phyloP scores from a whole-genome alignment of 805 yeast species.

The Komagataella pseudopastoris region DNA sequence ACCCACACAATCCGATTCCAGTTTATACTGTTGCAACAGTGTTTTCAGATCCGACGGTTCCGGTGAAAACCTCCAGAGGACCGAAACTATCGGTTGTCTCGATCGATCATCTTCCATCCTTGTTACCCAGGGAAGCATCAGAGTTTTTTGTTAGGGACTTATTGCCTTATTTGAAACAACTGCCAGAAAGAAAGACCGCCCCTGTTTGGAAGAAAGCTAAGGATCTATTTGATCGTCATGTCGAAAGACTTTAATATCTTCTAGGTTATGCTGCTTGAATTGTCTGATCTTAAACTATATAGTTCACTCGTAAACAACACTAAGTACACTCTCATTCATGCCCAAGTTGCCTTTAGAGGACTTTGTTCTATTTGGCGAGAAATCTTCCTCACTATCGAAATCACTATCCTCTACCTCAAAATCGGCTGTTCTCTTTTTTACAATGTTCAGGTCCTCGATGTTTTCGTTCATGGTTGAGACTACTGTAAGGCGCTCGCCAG shows the following conservation, averaged over 20 bases:
- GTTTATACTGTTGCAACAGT: conserved; percentile 84
- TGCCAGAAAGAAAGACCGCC: conserved; percentile 70
- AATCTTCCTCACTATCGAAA: conserved; percentile 55
- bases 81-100: conserved; percentile 86
- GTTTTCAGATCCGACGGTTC: conserved; percentile 82
- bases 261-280: conserved; percentile 13
- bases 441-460: conserved; percentile 58
- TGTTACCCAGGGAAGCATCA: conserved; percentile 94
- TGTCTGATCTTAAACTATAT: conserved; percentile 9
- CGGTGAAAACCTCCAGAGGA: conserved; percentile 65
- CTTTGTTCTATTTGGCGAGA: background rate
- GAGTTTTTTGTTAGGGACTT: conserved; percentile 82
- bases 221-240: conserved; percentile 72
- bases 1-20: conserved; percentile 96
- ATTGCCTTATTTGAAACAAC: conserved; percentile 75
- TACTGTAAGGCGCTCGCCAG: conserved; percentile 88
- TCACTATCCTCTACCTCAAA: conserved; percentile 27
- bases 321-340: background rate
- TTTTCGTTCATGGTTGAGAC: conserved; percentile 63
- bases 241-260: conserved; percentile 38
- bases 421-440: conserved; percentile 33
- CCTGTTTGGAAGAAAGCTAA: conserved; percentile 91
- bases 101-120: conserved; percentile 91
- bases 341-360: background rate
- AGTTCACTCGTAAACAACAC: background rate